phyloP scores from a whole-genome alignment of 1,284 basidiomycete species.

The Fomitiporia mediterranea region DNA sequence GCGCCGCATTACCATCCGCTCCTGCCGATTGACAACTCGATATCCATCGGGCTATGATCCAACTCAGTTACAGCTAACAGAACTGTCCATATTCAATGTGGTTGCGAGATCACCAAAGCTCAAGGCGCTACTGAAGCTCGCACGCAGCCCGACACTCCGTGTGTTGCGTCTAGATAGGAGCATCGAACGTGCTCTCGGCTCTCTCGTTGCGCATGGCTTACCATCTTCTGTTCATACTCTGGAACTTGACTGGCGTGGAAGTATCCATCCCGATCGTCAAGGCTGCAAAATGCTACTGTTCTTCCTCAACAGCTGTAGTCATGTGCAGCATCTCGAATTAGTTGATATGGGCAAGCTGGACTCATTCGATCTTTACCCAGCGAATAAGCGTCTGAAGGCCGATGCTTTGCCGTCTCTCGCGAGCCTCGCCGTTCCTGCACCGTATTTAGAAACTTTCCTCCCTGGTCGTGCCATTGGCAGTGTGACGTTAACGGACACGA shows the following conservation, averaged over 20 bases:
- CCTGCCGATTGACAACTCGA: slow-evolving; percentile 13
- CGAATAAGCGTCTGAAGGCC: slow-evolving; percentile 2
- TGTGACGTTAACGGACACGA: slow-evolving; percentile 14
- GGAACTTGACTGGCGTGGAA: slow-evolving; percentile 17
- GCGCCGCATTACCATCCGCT: slow-evolving; percentile 10
- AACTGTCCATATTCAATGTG: slow-evolving; percentile 14
- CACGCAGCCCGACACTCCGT: slow-evolving; percentile 6
- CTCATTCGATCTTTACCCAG: slow-evolving; percentile 6
- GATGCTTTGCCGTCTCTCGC: slow-evolving; percentile 10
- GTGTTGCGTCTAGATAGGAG: slow-evolving; percentile 11
- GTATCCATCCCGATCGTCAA: neutral
- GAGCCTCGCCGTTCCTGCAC: slow-evolving; percentile 13
- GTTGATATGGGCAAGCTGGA: slow-evolving; percentile 19
- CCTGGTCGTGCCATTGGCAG: slow-evolving; percentile 9
- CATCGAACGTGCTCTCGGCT: slow-evolving; percentile 14
- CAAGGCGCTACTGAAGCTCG: slow-evolving; percentile 17
- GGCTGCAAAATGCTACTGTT: slow-evolving; percentile 8
- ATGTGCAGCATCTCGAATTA: slow-evolving; percentile 13
- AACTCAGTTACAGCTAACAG: slow-evolving; percentile 12
- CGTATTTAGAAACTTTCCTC: slow-evolving; percentile 14
- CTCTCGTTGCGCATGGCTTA: slow-evolving; percentile 9
- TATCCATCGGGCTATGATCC: slow-evolving; percentile 16
- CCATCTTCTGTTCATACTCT: slow-evolving; percentile 15
- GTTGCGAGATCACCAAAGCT: slow-evolving; percentile 7
- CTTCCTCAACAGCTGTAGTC: slow-evolving; percentile 12